A percentile compares a stretch with the other conserved stretches of the same genome.
These are phyloP conservation scores for Pilatotrama ljubarskyi DNA, from an alignment of 768 basidiomycete species.

Conservation along the genomic window DNA sequence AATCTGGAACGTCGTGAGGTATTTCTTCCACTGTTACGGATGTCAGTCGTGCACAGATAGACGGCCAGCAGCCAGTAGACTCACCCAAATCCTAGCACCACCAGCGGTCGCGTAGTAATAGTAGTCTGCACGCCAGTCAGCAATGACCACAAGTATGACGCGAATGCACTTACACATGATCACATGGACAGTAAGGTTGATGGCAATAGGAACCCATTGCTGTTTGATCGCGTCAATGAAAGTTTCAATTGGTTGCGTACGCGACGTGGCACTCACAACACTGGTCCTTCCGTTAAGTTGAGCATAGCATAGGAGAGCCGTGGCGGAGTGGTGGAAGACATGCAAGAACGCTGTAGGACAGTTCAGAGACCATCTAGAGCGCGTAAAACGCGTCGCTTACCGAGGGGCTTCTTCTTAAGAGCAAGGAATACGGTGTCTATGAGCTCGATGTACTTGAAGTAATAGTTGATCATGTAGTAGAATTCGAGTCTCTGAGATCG, in stretches of 20 bases:
- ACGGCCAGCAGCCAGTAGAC: slow-evolving; percentile 24
- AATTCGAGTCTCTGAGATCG: slow-evolving; percentile 76
- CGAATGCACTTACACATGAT: slow-evolving; percentile 85
- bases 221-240: slow-evolving; percentile 31
- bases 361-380: neutral
- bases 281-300: slow-evolving; percentile 95
- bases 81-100: slow-evolving; percentile 94
- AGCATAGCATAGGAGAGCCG: slow-evolving; percentile 90
- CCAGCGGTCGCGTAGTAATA: slow-evolving; percentile 99
- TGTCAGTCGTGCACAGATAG: neutral
- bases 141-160: neutral
- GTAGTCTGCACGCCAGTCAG: slow-evolving; percentile 63
- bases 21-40: slow-evolving; percentile 88
- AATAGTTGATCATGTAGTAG: slow-evolving; percentile 99
- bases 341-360: slow-evolving; percentile 76
- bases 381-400: slow-evolving; percentile 43
- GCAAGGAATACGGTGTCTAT: slow-evolving; percentile 96
- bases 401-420: slow-evolving; percentile 96
- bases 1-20: slow-evolving; percentile 96
- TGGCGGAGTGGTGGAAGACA: slow-evolving; percentile 99
- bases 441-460: slow-evolving; percentile 96
- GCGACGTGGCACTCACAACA: slow-evolving; percentile 60
- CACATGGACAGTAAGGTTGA: slow-evolving; percentile 93
- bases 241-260: neutral
- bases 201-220: slow-evolving; percentile 95